phyloP scores from a whole-genome alignment of 2,329 filamentous ascomycete species.

The Verticillium albo-atrum region DNA sequence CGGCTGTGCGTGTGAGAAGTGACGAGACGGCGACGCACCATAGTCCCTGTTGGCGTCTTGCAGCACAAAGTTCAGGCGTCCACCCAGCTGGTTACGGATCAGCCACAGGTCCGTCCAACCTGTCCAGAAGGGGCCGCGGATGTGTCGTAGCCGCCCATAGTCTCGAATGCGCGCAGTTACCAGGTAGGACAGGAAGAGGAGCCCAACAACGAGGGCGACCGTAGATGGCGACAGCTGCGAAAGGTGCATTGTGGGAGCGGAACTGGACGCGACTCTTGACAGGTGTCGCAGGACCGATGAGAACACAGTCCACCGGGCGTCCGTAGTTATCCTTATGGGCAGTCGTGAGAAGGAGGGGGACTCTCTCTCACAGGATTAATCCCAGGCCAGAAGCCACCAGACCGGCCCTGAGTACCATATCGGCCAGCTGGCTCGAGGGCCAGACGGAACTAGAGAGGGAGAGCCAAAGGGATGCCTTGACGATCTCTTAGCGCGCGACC shows the following conservation, averaged over 20 bases:
- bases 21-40: constrained; percentile 8
- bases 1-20: not conserved
- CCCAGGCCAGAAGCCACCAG: no score
- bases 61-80: constrained; percentile 18
- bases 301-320: not conserved
- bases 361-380: no score
- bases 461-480: not conserved
- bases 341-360: no score
- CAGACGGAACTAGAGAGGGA: not conserved
- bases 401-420: no score
- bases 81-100: constrained; percentile 14
- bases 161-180: constrained; percentile 1
- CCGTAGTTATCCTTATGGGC: not conserved
- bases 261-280: not conserved
- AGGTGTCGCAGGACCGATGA: not conserved
- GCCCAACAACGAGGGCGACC: not conserved
- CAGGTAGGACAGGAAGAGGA: not conserved
- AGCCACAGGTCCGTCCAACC: constrained; percentile 24
- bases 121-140: constrained; percentile 20
- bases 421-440: not conserved
- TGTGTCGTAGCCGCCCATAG: constrained; percentile 17
- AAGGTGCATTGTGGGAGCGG: not conserved
- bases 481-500: not conserved
- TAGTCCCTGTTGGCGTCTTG: constrained; percentile 15
- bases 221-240: not conserved